A percentile compares a stretch with the other conserved stretches of the same genome.
Evolutionary conservation across 1,284 basidiomycete species (phyloP).

Genomic region (Boletus holoroseus): DNA sequence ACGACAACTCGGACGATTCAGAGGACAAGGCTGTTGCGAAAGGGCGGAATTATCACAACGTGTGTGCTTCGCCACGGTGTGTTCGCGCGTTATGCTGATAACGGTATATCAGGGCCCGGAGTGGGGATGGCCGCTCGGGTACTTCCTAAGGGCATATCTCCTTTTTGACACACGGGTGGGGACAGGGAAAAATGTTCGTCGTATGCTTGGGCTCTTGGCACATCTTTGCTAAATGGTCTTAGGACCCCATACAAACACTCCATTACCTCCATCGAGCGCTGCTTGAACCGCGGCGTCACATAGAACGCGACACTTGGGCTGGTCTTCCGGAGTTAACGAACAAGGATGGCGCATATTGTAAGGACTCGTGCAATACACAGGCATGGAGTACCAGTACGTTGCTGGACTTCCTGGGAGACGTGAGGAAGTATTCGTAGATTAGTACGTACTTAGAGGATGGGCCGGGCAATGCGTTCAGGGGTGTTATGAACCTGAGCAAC

Average conservation of each 20-base stretch:
- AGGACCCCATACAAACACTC: constrained; percentile 70
- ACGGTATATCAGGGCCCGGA: constrained; percentile 60
- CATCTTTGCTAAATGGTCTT: neutral
- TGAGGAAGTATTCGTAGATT: constrained; percentile 38
- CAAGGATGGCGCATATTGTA: constrained; percentile 72
- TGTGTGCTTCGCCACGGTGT: constrained; percentile 31
- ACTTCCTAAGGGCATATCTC: constrained; percentile 90
- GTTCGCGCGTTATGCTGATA: constrained; percentile 7
- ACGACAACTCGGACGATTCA: constrained; percentile 89
- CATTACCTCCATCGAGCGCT: constrained; percentile 75
- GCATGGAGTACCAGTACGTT: constrained; percentile 90
- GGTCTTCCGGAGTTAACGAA: constrained; percentile 92
- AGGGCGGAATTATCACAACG: constrained; percentile 85
- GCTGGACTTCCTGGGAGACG: constrained; percentile 78
- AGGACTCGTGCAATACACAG: constrained; percentile 86
- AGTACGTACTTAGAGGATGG: constrained; percentile 5
- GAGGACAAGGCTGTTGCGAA: constrained; percentile 80
- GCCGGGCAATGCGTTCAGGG: neutral
- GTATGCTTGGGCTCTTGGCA: neutral
- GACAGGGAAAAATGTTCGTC: constrained; percentile 59
- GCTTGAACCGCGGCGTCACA: constrained; percentile 64
- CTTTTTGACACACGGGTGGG: constrained; percentile 70
- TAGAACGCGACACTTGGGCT: constrained; percentile 79
- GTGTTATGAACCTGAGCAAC: neutral
- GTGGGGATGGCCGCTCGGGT: constrained; percentile 93